A percentile compares a stretch with the other conserved stretches of the same genome.
These are phyloP conservation scores for Plectosphaerella cucumerina DNA, from an alignment of 2,329 filamentous ascomycete genomes.

Conservation along the genomic window DNA sequence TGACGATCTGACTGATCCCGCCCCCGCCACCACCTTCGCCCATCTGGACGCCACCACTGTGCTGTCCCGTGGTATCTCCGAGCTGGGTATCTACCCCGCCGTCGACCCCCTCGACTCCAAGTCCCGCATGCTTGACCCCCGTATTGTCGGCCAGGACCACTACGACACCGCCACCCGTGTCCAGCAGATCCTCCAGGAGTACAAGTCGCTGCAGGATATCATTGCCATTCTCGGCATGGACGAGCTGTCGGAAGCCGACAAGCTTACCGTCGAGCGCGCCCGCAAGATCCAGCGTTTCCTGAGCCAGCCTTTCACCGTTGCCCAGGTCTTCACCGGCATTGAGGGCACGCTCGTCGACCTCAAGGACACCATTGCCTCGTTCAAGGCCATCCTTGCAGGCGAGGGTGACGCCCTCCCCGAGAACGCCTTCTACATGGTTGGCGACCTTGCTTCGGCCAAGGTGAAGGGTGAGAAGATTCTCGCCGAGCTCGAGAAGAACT, in stretches of 20 bases:
- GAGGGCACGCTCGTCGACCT: conserved; percentile 96
- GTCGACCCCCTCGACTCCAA: conserved; percentile 99
- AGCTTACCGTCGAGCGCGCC: conserved; percentile 99
- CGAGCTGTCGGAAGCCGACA: conserved; percentile 97
- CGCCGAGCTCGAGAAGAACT: conserved; percentile 71
- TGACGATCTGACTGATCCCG: conserved; percentile 99
- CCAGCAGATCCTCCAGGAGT: conserved; percentile 99
- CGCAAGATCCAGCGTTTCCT: conserved; percentile 99
- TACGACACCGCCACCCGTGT: conserved; percentile 92
- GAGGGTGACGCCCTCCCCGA: conserved; percentile 96
- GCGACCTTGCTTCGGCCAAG: conserved; percentile 87
- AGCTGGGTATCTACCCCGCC: conserved; percentile 99
- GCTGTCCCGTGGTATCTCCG: conserved; percentile 99
- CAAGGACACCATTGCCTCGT: conserved; percentile 95
- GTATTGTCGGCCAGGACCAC: conserved; percentile 97
- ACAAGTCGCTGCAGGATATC: conserved; percentile 99
- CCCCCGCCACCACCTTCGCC: conserved; percentile 98
- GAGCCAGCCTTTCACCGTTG: conserved; percentile 95
- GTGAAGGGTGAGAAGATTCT: conserved; percentile 99
- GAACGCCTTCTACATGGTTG: conserved; percentile 96
- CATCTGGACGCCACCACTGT: conserved; percentile 99
- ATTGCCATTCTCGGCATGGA: conserved; percentile 99
- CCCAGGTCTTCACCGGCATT: conserved; percentile 81
- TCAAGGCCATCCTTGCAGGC: conserved; percentile 94
- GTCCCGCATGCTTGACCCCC: conserved; percentile 98